These are phyloP conservation scores for Monosiga brevicollis DNA, from an alignment of 78 protist species.

Conservation along the genomic window DNA sequence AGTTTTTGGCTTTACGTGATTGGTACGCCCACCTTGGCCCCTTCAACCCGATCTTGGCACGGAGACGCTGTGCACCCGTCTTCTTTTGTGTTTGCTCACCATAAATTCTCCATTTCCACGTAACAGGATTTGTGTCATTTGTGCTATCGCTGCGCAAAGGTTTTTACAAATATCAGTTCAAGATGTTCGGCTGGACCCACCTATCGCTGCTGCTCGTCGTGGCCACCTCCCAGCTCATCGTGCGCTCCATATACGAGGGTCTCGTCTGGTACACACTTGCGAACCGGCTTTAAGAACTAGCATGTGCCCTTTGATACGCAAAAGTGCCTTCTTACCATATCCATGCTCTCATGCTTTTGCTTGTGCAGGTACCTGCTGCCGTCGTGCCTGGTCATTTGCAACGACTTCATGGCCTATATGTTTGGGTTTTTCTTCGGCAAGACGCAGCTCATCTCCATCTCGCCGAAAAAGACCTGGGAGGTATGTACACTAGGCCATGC, in stretches of 20 bases:
- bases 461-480: slow-evolving; percentile 95
- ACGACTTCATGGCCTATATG: slow-evolving; percentile 85
- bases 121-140: slow-evolving; percentile 51
- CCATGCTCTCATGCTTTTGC: background rate
- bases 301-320: background rate
- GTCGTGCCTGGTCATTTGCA: slow-evolving; percentile 59
- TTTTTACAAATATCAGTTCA: slow-evolving; percentile 65
- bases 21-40: background rate
- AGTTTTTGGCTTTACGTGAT: slow-evolving; percentile 14
- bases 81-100: slow-evolving; percentile 29
- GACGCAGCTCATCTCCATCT: slow-evolving; percentile 71
- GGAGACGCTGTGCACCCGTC: slow-evolving; percentile 6
- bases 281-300: too few species aligned
- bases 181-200: slow-evolving; percentile 77
- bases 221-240: slow-evolving; percentile 30
- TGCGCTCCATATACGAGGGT: slow-evolving; percentile 54
- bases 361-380: slow-evolving; percentile 62
- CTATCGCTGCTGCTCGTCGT: slow-evolving; percentile 62
- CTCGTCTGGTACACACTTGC: slow-evolving; percentile 49
- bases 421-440: slow-evolving; percentile 75
- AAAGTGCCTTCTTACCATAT: background rate
- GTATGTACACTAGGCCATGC: background rate
- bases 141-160: slow-evolving; percentile 46
- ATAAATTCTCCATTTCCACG: background rate
- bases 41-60: background rate